These are phyloP conservation scores for Pistacia atlantica DNA, from an alignment of 345 rosid species.

Conservation along the genomic window DNA sequence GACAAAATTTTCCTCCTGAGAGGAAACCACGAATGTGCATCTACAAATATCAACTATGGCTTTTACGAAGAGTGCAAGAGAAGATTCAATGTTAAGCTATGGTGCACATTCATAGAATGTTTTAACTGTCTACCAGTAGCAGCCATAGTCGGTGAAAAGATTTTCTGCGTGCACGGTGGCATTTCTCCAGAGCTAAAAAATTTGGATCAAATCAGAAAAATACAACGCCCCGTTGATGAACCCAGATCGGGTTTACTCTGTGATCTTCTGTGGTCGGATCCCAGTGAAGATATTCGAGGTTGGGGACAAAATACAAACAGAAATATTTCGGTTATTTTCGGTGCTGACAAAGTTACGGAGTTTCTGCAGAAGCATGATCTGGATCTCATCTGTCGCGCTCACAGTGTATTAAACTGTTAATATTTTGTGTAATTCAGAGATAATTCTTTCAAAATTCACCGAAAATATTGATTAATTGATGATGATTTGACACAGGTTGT, in stretches of 20 bases:
- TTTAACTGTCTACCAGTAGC: conserved; percentile 65
- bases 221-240: conserved; percentile 64
- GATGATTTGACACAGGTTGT: too few relatives aligned
- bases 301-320: conserved; percentile 69
- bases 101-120: conserved; percentile 62
- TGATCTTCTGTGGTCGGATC: conserved; percentile 87
- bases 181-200: conserved; percentile 64
- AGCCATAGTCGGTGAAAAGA: conserved; percentile 70
- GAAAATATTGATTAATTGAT: too few relatives aligned
- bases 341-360: too few relatives aligned
- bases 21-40: conserved; percentile 68
- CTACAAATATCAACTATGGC: conserved; percentile 61
- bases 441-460: too few relatives aligned
- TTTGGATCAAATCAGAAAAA: conserved; percentile 61
- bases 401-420: too few relatives aligned
- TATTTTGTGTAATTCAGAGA: too few relatives aligned
- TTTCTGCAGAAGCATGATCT: too few relatives aligned
- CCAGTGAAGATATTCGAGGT: conserved; percentile 57
- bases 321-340: background rate
- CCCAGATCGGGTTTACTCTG: conserved; percentile 75
- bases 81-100: conserved; percentile 65
- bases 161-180: conserved; percentile 87
- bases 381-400: too few relatives aligned
- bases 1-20: conserved; percentile 27
- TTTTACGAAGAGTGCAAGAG: conserved; percentile 72